These are phyloP conservation scores for Tuber borchii DNA, from an alignment of 495 filamentous ascomycete species.

Conservation along the genomic window DNA sequence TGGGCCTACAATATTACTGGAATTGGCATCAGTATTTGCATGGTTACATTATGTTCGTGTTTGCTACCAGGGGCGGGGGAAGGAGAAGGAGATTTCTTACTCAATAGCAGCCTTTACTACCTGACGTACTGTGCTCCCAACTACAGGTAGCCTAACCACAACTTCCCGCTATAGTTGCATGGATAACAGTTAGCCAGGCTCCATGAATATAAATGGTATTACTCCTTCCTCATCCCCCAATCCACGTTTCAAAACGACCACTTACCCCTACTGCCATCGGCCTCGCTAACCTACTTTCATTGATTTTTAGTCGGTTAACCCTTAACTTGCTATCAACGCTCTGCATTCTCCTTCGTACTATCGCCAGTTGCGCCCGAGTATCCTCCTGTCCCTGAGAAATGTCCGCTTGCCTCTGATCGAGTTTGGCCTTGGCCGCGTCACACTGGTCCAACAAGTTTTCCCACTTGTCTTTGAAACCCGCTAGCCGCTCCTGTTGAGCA, in stretches of 20 bases:
- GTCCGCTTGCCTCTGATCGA: neutral
- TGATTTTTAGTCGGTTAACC: neutral
- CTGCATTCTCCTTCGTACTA: neutral
- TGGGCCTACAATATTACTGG: neutral
- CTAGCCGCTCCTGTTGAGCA: neutral
- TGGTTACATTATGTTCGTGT: neutral
- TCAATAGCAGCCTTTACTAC: neutral
- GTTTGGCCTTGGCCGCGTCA: neutral
- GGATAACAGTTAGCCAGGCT: neutral
- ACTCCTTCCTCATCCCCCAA: neutral
- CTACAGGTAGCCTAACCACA: neutral
- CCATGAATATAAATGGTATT: neutral
- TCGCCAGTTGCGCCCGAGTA: neutral
- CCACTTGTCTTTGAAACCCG: neutral
- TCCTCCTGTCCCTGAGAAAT: neutral
- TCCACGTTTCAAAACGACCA: neutral
- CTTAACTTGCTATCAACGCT: neutral
- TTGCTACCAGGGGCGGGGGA: neutral
- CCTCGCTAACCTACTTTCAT: neutral
- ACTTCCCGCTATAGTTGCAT: neutral
- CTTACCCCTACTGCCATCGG: conserved; percentile 2
- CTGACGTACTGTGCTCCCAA: neutral
- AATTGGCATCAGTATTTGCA: neutral
- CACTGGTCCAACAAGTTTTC: neutral
- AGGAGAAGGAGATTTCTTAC: neutral